Evolutionary conservation across 441 rosid species (phyloP), one percentile per base, ranked within the genome.

Genomic region (Erodium trifolium): DNA sequence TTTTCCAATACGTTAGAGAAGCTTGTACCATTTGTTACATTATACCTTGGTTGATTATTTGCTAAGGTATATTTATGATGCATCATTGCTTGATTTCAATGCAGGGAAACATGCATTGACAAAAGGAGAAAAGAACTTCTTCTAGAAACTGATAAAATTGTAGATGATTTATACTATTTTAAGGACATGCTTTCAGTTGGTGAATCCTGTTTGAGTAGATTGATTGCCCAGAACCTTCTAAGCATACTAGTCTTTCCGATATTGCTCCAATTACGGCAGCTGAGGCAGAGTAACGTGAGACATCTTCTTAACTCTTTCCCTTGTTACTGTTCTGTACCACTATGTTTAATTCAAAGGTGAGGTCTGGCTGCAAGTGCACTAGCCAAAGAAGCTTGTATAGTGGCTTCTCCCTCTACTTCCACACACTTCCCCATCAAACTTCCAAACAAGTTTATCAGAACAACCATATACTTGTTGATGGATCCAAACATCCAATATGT

Each of bases 121-220:
- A 75, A 73, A 68, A 79, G 71, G 76, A 78, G 70, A 71, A 77
- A 73, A 68, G 74, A 75, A 59, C 69, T 88, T 51, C 80, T 79
- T 71, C 57, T 78, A 67, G 82, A 82, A 75, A 73, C 85, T 67
- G 90, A 88, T 73, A 82, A 84, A 79, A 73, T 87, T 67, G 78
- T 77, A 62, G 95, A 88, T 67, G 90, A 88, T 70, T 79, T 88
- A 19, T 88, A 85, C 84, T 87, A 87, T 79, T 79, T 84, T 19
- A 87, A 87, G 82, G 95, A 88, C 80, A 75, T 87, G 67, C 77
- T 85, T 67, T 79, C 72, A 19, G 77, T 87, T 77, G 87, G 85
- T 1, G 80, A 82, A 43, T 70, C 84, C 66, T 70, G 71, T 69
- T 74, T 87, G 79, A 73, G 77, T 76, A 78, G 79, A 78, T 82